Evolutionary conservation across 2,329 filamentous ascomycete species (phyloP).

Genomic region (Aspergillus novoparasiticus): DNA sequence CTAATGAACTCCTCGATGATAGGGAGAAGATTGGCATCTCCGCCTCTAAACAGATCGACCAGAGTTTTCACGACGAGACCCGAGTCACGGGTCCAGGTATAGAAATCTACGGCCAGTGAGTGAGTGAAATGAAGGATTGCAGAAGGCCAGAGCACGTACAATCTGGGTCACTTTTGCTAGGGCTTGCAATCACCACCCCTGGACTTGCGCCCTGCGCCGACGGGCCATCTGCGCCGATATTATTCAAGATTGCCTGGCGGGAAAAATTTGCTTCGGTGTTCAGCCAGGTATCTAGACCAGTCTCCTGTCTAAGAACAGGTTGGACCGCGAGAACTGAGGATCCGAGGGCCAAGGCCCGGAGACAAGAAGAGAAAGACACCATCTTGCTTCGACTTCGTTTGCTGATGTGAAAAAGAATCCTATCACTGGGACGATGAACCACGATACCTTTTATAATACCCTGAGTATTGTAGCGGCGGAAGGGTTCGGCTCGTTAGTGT

Average conservation of each 20-base stretch:
- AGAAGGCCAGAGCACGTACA: slow-evolving; percentile 44
- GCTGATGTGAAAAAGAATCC: neutral
- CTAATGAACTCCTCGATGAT: slow-evolving; percentile 69
- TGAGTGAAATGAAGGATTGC: neutral
- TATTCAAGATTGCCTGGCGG: slow-evolving; percentile 47
- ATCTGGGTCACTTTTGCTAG: slow-evolving; percentile 56
- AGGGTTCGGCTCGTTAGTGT: neutral
- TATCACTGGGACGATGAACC: neutral
- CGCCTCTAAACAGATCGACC: slow-evolving; percentile 66
- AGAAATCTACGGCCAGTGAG: slow-evolving; percentile 61
- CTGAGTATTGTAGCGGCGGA: neutral
- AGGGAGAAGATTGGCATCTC: slow-evolving; percentile 60
- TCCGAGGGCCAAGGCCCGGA: neutral
- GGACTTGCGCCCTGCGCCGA: slow-evolving; percentile 52
- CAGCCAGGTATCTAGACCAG: neutral
- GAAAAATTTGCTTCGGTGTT: neutral
- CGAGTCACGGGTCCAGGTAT: slow-evolving; percentile 77
- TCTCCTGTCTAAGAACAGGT: neutral
- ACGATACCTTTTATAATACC: neutral
- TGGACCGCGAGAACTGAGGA: neutral
- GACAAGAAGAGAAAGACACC: neutral
- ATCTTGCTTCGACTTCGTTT: neutral
- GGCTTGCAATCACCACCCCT: slow-evolving; percentile 60
- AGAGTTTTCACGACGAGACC: slow-evolving; percentile 70
- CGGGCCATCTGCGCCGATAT: slow-evolving; percentile 57